phyloP scores from a whole-genome alignment of 345 rosid genomes.

The Eutrema yunnanense region DNA sequence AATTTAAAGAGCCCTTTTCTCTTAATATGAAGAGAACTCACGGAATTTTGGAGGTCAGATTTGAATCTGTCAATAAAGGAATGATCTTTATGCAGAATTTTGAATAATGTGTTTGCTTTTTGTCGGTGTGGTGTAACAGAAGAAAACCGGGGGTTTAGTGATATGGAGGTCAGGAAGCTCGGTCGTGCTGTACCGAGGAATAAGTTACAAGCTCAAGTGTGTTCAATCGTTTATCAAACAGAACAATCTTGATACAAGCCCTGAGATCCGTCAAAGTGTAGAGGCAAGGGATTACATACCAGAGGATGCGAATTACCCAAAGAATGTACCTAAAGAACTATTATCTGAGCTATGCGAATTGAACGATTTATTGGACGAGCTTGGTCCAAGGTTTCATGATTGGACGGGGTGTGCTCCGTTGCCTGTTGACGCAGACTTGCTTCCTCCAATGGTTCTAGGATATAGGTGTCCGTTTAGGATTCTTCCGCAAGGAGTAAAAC shows the following conservation, averaged over 20 bases:
- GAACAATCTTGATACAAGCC: conserved; percentile 24
- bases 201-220: conserved; percentile 63
- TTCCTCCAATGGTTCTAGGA: conserved; percentile 63
- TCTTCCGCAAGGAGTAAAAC: conserved; percentile 67
- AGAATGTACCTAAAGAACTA: conserved; percentile 53
- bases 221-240: conserved; percentile 52
- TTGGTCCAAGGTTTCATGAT: conserved; percentile 86
- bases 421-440: conserved; percentile 91
- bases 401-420: conserved; percentile 90
- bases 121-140: conserved; percentile 46
- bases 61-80: background rate
- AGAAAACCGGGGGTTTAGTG: conserved; percentile 79
- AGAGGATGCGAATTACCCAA: conserved; percentile 35
- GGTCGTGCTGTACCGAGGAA: conserved; percentile 81
- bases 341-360: conserved; percentile 52
- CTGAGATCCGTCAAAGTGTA: conserved; percentile 5
- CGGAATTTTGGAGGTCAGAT: conserved; percentile 70
- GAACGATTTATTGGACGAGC: conserved; percentile 57
- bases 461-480: conserved; percentile 67
- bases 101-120: conserved; percentile 20
- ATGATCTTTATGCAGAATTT: background rate
- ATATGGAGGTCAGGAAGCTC: conserved; percentile 97
- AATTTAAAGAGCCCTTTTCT: conserved; percentile 62
- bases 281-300: conserved; percentile 21
- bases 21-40: conserved; percentile 84